These are phyloP conservation scores for Orbilia quercus DNA, from an alignment of 2,329 filamentous ascomycete species.

Conservation along the genomic window DNA sequence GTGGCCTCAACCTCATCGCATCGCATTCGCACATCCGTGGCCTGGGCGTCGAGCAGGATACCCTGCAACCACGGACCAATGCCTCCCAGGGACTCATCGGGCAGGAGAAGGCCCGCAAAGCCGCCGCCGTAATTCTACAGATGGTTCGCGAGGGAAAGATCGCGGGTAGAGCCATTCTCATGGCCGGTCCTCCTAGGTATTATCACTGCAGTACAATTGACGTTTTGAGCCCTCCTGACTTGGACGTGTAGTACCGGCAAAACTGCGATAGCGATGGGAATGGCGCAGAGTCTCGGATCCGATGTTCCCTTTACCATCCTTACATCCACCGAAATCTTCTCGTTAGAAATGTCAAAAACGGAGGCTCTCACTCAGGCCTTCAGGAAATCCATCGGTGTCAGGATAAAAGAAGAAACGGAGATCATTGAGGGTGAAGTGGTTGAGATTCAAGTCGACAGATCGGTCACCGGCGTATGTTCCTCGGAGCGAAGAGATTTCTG, in stretches of 20 bases:
- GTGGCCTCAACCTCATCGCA: constrained; percentile 95
- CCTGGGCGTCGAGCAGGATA: constrained; percentile 90
- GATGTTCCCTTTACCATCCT: constrained; percentile 98
- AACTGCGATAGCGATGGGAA: constrained; percentile 98
- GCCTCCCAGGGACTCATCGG: constrained; percentile 93
- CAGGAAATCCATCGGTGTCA: constrained; percentile 95
- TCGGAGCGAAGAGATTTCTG: constrained; percentile 92
- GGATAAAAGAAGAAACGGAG: constrained; percentile 98
- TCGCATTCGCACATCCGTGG: constrained; percentile 98
- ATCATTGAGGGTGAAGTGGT: constrained; percentile 99
- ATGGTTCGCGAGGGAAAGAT: constrained; percentile 99
- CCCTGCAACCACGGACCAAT: constrained; percentile 79
- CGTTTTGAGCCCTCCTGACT: constrained; percentile 14
- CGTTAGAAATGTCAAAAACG: constrained; percentile 98
- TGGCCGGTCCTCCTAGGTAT: constrained; percentile 89
- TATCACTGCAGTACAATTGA: neutral
- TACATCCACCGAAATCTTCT: constrained; percentile 96
- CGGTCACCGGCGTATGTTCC: constrained; percentile 79
- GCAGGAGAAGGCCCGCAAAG: constrained; percentile 95
- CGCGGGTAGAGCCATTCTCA: constrained; percentile 90
- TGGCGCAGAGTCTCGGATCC: constrained; percentile 92
- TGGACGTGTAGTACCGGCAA: constrained; percentile 80
- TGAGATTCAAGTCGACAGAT: constrained; percentile 97
- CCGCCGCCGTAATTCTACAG: constrained; percentile 92
- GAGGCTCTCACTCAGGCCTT: constrained; percentile 99